These are phyloP conservation scores for Rhizopus microsporus DNA, from an alignment of 371 early-diverging fungal genomes.

Conservation along the genomic window DNA sequence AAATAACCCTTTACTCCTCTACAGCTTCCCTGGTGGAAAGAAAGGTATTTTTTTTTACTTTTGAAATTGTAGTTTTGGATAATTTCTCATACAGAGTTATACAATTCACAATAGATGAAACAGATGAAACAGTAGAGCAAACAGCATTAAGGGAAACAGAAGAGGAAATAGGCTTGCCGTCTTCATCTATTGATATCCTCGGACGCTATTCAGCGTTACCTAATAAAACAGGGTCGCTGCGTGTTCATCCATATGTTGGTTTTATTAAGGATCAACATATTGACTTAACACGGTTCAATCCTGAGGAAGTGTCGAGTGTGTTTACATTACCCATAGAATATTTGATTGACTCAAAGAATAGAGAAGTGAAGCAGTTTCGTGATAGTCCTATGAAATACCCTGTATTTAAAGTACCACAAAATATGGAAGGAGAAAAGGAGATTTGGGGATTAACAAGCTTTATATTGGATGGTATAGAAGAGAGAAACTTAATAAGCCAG, in stretches of 20 bases:
- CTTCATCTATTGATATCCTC: slow-evolving; percentile 58
- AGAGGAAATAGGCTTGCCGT: slow-evolving; percentile 78
- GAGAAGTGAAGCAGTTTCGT: slow-evolving; percentile 60
- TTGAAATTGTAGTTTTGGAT: neutral
- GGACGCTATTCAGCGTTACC: slow-evolving; percentile 72
- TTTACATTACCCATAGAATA: slow-evolving; percentile 73
- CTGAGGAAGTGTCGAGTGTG: slow-evolving; percentile 71
- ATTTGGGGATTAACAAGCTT: slow-evolving; percentile 91
- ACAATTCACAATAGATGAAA: slow-evolving; percentile 36
- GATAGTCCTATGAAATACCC: slow-evolving; percentile 62
- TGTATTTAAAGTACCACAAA: slow-evolving; percentile 58
- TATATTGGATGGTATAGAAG: slow-evolving; percentile 60
- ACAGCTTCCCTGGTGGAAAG: slow-evolving; percentile 82
- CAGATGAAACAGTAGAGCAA: slow-evolving; percentile 54
- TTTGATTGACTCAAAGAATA: slow-evolving; percentile 54
- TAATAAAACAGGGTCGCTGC: slow-evolving; percentile 59
- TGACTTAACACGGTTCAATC: slow-evolving; percentile 44
- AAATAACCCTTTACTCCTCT: neutral
- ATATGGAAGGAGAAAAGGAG: slow-evolving; percentile 44
- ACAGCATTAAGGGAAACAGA: slow-evolving; percentile 84
- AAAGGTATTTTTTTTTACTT: slow-evolving; percentile 32
- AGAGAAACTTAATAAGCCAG: neutral
- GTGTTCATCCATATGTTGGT: slow-evolving; percentile 79
- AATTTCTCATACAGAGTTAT: neutral
- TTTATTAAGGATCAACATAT: slow-evolving; percentile 47